Evolutionary conservation across 2,329 filamentous ascomycete genomes (phyloP), one percentile per base, ranked within the genome.

Genomic region (Trichoderma atrobrunneum): DNA sequence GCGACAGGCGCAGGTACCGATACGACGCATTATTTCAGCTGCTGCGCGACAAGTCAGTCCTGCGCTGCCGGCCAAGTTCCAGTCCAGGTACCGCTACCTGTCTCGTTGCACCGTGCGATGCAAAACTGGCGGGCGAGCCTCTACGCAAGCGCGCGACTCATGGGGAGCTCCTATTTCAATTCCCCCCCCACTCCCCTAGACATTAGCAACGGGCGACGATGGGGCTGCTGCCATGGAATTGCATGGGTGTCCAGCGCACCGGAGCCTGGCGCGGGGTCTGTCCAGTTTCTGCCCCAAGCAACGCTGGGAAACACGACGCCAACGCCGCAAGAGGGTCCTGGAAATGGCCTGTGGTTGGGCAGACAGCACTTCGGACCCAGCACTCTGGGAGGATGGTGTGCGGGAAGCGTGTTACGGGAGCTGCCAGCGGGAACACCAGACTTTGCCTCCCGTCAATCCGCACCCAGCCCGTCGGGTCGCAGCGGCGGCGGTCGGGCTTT

Each of bases 401-500:
- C 51, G 69, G 56, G 51, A 71, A 71, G 60, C 48, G 69, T 68
- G 66, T 62, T 30, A 64, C 71, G 67, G 67, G 67, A 70, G 61
- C 48, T 65, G 71, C 67, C 71, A 71, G 67, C 71, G 71, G 65
- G 65, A 72, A 30, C 71, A 71, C 71, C 71, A 72, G 59, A 51
- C 71, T 26, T 43, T 57, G 68, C 64, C 51, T 65, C 61, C 68
- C 61, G 67, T 70, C 66, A 64, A 71, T 72, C 67, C 67, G 67
- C 72, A 73, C 61, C 72, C 72, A 73, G 61, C 54, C 67, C 68
- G 68, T 71, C 72, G 72, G 72, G 72, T 73, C 72, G 57, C 51
- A 73, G 62, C 60, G 62, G 68, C 72, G 68, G 72, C 60, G 65
- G 65, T 70, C 66, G 59, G 66, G 64, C 56, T 59, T 69, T 59